Evolutionary conservation across 257 asterid genomes (phyloP), one percentile per base, ranked within the genome.

Genomic region (Schizonepeta tenuifolia): DNA sequence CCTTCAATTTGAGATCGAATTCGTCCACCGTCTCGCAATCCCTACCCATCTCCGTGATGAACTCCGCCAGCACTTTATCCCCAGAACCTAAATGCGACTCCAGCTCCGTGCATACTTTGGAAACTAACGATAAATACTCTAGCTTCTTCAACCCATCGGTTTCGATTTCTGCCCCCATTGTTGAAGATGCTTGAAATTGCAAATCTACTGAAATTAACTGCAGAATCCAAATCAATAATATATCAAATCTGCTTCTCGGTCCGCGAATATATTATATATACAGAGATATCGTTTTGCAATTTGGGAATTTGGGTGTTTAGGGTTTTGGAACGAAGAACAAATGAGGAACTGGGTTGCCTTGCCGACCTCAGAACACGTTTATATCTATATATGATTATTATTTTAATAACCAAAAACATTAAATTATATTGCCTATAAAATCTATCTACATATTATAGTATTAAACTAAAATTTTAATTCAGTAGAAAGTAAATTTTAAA

Each of bases 101-200:
- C 18, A 91, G 78, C 79, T 89, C 96, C 2, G 96, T 33, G 65
- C 97, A 90, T 13, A 93, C 96, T 83, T 93, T 93, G 0, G 98
- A 93, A 31, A 93, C 89, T 22, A 93, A 46, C 1, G 98, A 93
- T 0, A 93, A 76, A 51, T 90, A 90, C 75, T 93, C 96, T 4
- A 93, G 70, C 70, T 85, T 79, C 92, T 89, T 79, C 86, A 90
- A 55, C 17, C 87, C 87, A 47, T 81, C 89, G 61, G 73, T 79
- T 63, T 80, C 78, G 13, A 5, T 67, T 41, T 81, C 86, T 0
- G 72, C 79, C 73, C 78, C 88, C 92, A 88, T 83, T 18, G 4
- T 12, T 28, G 54, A 72, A 49, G 18, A 71, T 6, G 20, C 58
- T n/a, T 12, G 61, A 35, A 41, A 43, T 41, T 73, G 43, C 8